Base-by-base conservation (phyloP, 108 stramenopile species). In the Skeletonema menzelii region DNA sequence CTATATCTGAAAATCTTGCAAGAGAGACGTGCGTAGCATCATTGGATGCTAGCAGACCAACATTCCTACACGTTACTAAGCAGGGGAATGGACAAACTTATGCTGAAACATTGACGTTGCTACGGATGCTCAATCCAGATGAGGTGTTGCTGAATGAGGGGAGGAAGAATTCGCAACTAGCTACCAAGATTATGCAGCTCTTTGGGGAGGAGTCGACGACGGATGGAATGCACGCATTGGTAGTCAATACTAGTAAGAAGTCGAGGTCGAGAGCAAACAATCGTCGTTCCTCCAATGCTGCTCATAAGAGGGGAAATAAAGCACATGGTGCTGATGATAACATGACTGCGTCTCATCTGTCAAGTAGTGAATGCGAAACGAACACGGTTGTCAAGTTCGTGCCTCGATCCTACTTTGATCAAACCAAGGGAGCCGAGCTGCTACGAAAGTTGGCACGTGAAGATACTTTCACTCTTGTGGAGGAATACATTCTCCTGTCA, bases 101-200 rank as follows among this genome's bases (percentile, higher is more conserved):
- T 69, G 78, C 86, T 27, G 92, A 96, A 78, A 96, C 95, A 24
- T 28, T 96, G 42, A 82, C 89, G 10, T 81, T 86, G 46, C 64
- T 96, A 27, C 83, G 88, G 49, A 79, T 89, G 58, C 70, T 96
- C 10, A 27, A 82, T 37, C 95, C 95, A 0, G 72, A 96, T 70
- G 95, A 96, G 73, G 75, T 94, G 7, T 60, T 96, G 56, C 61
- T 96, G 57, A 96, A 96, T 76, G 95, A 96, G 59, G 95, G 92
- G 20, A 80, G 95, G 4, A 81, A 71, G 56, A 84, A 88, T 67
- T 89, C 88, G 40, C 84, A 74, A 14, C 68, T 96, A 46, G 90
- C 86, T 24, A 58, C 53, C 32, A 96, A 96, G 65, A 79, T 96
- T 37, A 27, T 86, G 14, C 69, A 72, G 37, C 56, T 86, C 31